Base-by-base conservation (phyloP, 495 filamentous ascomycete species). In the Astrothelium subdiscretum region DNA sequence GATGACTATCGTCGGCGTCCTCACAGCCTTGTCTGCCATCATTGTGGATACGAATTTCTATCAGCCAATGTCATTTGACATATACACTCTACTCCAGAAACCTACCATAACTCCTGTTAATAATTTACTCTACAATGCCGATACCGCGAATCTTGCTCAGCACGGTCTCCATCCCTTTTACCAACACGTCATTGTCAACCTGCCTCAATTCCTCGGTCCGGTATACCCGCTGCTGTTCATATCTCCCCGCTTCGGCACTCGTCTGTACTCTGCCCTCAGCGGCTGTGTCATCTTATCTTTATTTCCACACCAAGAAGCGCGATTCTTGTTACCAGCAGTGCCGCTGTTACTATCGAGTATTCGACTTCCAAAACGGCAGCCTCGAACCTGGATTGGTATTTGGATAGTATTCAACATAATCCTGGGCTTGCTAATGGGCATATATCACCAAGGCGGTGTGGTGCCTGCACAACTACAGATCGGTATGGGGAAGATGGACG, bases 141-240 rank as follows among this genome's bases (percentile, higher is more conserved):
- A 83, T 40, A 74, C 84, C 31, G 73, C 79, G 24, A 98, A 98
- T 69, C 80, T 98, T 29, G 89, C 91, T 57, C 75, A 86, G 63
- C 94, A 98, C 77, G 94, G 94, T 63, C 73, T 97, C 5, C 94
- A 98, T 68, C 92, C 95, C 13, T 86, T 81, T 76, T 94, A 95
- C 68, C 91, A 96, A 68, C 94, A 98, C 69, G 74, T 92, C 59
- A 74, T 94, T 40, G 81, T 85, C 65, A 97, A 97, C 67, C 80
- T 97, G 3, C 88, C 91, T 13, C 85, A 92, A 70, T 85, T 97
- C 12, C 83, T 98, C 22, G 94, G 94, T n/a, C 95, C 94, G 11
- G 90, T 88, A 15, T 82, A 87, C 62, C 73, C 84, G 2, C 81
- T 89, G 31, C 80, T 96, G 63, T 69, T 82, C 42, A 63, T 78